Conservation (phyloP, 2,329 filamentous ascomycete genomes). For the Mycosphaerelloides madeirae region DNA sequence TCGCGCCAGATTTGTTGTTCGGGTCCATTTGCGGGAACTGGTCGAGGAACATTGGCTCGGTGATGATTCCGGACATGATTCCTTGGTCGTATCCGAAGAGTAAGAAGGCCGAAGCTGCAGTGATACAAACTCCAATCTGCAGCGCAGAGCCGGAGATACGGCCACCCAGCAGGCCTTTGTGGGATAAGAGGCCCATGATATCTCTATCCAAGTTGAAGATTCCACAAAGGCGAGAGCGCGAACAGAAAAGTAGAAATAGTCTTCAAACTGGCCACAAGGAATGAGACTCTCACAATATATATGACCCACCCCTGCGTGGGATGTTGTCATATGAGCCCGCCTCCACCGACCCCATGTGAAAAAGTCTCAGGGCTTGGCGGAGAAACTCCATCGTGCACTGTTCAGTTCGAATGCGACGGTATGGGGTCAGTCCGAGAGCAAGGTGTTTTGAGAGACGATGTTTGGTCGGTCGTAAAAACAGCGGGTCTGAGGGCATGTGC, state of each 20-base stretch:
- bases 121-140: slow-evolving; percentile 6
- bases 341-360: not conserved
- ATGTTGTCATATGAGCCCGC: not conserved
- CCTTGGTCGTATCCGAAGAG: slow-evolving; percentile 26
- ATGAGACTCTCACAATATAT: not conserved
- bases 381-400: not conserved
- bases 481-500: slow-evolving; percentile 2
- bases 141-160: slow-evolving; percentile 1
- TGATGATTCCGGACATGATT: slow-evolving; percentile 42
- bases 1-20: slow-evolving; percentile 17
- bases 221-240: not conserved
- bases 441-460: slow-evolving; percentile 1
- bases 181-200: slow-evolving; percentile 1
- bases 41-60: slow-evolving; percentile 36
- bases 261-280: too few species aligned
- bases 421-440: not conserved
- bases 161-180: slow-evolving; percentile 7
- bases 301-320: not conserved
- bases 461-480: slow-evolving; percentile 4
- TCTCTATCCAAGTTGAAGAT: not conserved
- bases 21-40: slow-evolving; percentile 39
- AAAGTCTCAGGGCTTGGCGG: not conserved
- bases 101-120: slow-evolving; percentile 4
- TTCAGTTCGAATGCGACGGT: not conserved
- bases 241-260: too few species aligned